These are phyloP conservation scores for Hypoxylon rubiginosum DNA, from an alignment of 2,329 filamentous ascomycete genomes.

Conservation along the genomic window DNA sequence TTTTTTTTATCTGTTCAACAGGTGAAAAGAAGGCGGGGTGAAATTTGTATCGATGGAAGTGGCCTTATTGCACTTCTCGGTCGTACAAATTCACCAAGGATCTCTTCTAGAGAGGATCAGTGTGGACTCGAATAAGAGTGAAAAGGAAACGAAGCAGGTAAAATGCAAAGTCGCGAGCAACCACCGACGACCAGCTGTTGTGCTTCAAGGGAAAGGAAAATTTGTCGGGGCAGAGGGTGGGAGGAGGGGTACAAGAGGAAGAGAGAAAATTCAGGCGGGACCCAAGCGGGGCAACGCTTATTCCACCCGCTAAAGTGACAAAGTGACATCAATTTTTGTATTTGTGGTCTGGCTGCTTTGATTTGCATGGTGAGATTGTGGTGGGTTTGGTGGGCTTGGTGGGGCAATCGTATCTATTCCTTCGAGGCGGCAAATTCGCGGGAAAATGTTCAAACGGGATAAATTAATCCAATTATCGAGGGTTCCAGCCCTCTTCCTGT, in stretches of 20 bases:
- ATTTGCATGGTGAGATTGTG: not conserved
- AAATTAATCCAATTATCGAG: conserved; percentile 26
- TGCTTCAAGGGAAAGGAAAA: conserved; percentile 48
- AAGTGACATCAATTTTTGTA: conserved; percentile 38
- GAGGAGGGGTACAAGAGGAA: conserved; percentile 38
- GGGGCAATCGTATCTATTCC: conserved; percentile 24
- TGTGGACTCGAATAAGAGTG: conserved; percentile 12
- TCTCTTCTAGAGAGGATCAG: conserved; percentile 41
- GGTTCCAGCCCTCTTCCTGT: conserved; percentile 29
- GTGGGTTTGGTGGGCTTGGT: conserved; percentile 16
- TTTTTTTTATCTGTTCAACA: conserved; percentile 19
- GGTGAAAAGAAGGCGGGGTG: conserved; percentile 37
- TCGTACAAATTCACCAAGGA: conserved; percentile 35
- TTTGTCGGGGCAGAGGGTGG: conserved; percentile 44
- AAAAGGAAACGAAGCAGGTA: conserved; percentile 37
- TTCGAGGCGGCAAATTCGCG: conserved; percentile 30
- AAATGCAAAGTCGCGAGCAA: conserved; percentile 49
- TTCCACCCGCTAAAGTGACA: conserved; percentile 13
- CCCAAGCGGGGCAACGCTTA: conserved; percentile 30
- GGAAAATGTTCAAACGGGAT: conserved; percentile 19
- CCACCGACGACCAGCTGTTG: conserved; percentile 50
- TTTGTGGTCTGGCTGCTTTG: conserved; percentile 3
- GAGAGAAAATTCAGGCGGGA: conserved; percentile 36
- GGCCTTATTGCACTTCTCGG: conserved; percentile 37
- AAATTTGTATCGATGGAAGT: conserved; percentile 36